phyloP scores from a whole-genome alignment of 108 stramenopile species.

The Schizochytrium sp. region DNA sequence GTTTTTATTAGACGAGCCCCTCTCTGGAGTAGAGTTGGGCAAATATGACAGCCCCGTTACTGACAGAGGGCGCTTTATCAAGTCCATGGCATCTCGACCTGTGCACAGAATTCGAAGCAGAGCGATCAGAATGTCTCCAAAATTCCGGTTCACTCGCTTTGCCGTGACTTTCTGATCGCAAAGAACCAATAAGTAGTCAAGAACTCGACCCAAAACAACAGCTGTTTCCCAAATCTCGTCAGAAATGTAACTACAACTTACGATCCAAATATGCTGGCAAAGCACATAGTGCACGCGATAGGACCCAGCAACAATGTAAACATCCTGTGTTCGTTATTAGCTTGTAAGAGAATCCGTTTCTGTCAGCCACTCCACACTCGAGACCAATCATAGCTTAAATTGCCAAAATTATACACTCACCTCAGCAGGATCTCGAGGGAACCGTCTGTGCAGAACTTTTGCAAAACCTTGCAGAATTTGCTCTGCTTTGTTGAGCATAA shows the following conservation, averaged over 20 bases:
- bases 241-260: background rate
- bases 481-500: background rate
- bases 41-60: background rate
- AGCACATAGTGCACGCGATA: conserved; percentile 24
- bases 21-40: background rate
- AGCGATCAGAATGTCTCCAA: conserved; percentile 3
- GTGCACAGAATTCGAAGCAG: background rate
- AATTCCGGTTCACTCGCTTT: background rate
- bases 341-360: background rate
- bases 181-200: background rate
- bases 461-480: background rate
- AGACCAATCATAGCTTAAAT: background rate
- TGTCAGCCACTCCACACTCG: background rate
- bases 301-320: background rate
- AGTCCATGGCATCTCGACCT: conserved; percentile 11
- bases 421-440: background rate
- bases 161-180: background rate
- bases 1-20: background rate
- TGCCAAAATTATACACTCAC: background rate
- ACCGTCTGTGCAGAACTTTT: background rate
- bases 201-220: background rate
- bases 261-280: conserved; percentile 29
- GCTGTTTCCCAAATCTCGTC: background rate
- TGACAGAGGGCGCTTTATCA: background rate
- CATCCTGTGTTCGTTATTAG: background rate